Base-by-base conservation (phyloP, 2,329 filamentous ascomycete genomes). In the Fusarium pseudonygamai region DNA sequence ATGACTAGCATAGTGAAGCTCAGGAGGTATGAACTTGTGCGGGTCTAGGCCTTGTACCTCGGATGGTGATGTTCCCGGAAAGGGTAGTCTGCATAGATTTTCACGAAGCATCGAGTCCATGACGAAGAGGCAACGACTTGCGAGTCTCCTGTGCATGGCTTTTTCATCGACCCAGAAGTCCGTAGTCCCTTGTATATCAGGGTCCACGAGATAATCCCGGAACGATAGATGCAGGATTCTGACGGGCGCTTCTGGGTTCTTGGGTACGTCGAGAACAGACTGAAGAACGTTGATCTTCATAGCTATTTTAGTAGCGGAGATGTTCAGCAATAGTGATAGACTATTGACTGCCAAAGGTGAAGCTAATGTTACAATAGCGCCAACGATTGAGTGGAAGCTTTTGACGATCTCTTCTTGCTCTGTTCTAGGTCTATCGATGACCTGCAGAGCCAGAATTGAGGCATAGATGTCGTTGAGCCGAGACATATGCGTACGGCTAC, bases 1-100 rank as follows among this genome's bases (percentile, higher is more conserved):
- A 5, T 46, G 28, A 0, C 61, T 70, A 11, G 66, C 66, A 9
- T 71, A 71, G 15, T 63, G 39, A 7, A 71, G 13, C 16, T 69
- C 52, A 1, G 53, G 3, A 3, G 66, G 24, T 2, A 71, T 47
- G 15, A 4, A 18, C 9, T 18, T 7, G 0, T 10, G 28, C 3
- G 11, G 28, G 6, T 46, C 30, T 0, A 11, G 24, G 5, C 2
- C 14, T 26, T 11, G 7, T 1, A 26, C 3, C 2, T 16, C 7
- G 6, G 30, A 46, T 12, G 3, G 30, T 1, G 9, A 20, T 13
- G 30, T 36, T 16, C n/a, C 18, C 6, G 30, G 39, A n/a, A 34
- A 58, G 2, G 28, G 30, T 1, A 58, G 18, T 16, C 7, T 24
- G 55, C 55, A 47, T 0, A 58, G 28, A 6, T 58, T 46, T 16